These are phyloP conservation scores for Metroxylon sagu DNA, from an alignment of 176 grass and related monocot species.

Conservation along the genomic window DNA sequence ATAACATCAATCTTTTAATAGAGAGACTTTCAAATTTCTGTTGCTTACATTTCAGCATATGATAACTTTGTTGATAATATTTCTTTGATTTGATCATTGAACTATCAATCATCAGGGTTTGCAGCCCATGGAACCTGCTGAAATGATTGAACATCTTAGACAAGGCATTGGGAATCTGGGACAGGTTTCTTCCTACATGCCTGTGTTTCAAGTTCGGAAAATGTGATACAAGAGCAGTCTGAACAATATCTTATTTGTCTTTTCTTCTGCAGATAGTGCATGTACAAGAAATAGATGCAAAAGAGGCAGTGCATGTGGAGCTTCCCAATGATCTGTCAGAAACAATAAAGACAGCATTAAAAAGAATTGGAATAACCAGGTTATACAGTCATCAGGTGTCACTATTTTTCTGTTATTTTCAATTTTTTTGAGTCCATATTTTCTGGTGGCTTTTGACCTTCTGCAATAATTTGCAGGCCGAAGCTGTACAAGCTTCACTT, in stretches of 20 bases:
- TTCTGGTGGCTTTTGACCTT: conserved; percentile 1
- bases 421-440: background rate
- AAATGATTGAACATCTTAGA: conserved; percentile 92
- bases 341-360: conserved; percentile 43
- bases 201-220: conserved; percentile 4
- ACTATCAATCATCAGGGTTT: conserved; percentile 35
- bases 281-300: conserved; percentile 57
- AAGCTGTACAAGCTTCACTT: conserved; percentile 58
- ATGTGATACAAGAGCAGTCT: background rate
- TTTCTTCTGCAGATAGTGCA: conserved; percentile 64
- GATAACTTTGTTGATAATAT: background rate
- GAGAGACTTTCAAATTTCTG: too few relatives aligned
- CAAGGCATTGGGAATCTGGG: conserved; percentile 56
- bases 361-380: conserved; percentile 58
- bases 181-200: conserved; percentile 49
- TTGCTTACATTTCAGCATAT: too few relatives aligned
- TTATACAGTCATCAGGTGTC: conserved; percentile 87
- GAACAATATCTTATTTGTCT: background rate
- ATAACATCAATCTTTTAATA: too few relatives aligned
- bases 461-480: conserved; percentile 34
- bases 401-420: background rate
- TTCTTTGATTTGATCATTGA: conserved; percentile 4
- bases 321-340: conserved; percentile 55
- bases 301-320: conserved; percentile 43
- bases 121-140: conserved; percentile 46